Evolutionary conservation across 106 monocot species (phyloP).

Genomic region (Iris macrosiphon): DNA sequence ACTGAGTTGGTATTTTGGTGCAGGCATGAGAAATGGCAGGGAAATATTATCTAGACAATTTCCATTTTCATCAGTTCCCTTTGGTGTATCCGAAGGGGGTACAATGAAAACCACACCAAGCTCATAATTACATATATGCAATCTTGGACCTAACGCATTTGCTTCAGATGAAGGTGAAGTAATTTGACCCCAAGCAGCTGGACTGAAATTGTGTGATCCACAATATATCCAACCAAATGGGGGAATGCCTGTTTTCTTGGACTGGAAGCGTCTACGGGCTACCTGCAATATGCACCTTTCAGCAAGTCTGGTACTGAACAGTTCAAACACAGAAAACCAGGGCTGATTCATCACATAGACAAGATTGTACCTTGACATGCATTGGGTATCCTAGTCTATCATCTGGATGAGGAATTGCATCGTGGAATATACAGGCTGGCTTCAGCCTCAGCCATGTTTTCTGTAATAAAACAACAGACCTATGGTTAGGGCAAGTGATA

Average conservation of each 20-base stretch:
- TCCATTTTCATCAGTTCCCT: not conserved
- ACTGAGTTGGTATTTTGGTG: constrained; percentile 47
- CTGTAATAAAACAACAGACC: constrained; percentile 19
- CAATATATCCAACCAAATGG: constrained; percentile 88
- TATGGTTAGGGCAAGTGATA: not conserved
- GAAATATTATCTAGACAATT: constrained; percentile 39
- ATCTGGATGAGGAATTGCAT: constrained; percentile 70
- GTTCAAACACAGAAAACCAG: not conserved
- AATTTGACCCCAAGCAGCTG: constrained; percentile 79
- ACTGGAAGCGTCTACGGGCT: constrained; percentile 59
- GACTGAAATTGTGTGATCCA: constrained; percentile 92
- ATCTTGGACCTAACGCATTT: constrained; percentile 12
- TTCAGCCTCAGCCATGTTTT: constrained; percentile 81
- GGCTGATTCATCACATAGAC: not conserved
- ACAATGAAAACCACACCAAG: constrained; percentile 60
- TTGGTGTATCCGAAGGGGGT: constrained; percentile 21
- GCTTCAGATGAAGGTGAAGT: constrained; percentile 17
- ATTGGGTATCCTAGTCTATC: constrained; percentile 73
- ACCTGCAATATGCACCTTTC: constrained; percentile 44
- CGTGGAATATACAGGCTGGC: constrained; percentile 44
- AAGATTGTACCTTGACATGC: constrained; percentile 80
- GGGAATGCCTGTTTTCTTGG: constrained; percentile 9
- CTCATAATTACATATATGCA: constrained; percentile 89
- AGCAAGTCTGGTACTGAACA: not conserved
- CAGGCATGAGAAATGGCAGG: constrained; percentile 71